Conservation (phyloP, 164 flowering plant genomes). For the Warburgia ugandensis region DNA sequence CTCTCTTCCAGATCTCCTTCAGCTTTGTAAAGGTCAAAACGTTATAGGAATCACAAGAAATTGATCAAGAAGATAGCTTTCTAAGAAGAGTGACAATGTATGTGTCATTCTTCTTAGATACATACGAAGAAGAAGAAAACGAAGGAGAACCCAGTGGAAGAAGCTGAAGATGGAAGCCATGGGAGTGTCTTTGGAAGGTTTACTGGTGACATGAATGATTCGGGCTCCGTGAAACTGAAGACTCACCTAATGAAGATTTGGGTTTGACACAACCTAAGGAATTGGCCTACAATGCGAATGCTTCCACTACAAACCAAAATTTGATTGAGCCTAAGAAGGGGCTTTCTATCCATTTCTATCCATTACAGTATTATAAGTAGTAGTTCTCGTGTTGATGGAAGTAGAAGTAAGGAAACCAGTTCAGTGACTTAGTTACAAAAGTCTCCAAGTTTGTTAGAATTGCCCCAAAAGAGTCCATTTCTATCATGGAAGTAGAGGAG, state of each 20-base stretch:
- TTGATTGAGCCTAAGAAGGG: not conserved
- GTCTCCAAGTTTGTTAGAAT: conserved; percentile 11
- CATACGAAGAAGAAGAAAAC: conserved; percentile 12
- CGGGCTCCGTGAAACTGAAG: conserved; percentile 7
- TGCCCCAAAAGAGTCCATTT: conserved; percentile 12
- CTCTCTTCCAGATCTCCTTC: conserved; percentile 24
- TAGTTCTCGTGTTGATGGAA: no score
- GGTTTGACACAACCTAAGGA: not conserved
- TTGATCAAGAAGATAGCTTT: conserved; percentile 17
- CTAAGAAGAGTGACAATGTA: conserved; percentile 9
- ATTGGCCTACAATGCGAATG: not conserved
- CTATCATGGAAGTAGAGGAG: conserved; percentile 37
- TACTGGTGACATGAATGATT: conserved; percentile 17
- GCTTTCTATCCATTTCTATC: no score
- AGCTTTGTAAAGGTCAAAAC: conserved; percentile 30
- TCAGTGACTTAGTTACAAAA: no score
- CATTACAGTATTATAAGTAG: not conserved
- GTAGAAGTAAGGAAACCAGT: not conserved
- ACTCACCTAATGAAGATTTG: conserved; percentile 3
- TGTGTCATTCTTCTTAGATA: conserved; percentile 1
- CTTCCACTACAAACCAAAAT: conserved; percentile 3
- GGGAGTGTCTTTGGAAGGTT: not conserved
- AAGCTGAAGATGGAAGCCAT: conserved; percentile 5
- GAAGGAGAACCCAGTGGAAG: conserved; percentile 4
- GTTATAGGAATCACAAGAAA: conserved; percentile 14